Evolutionary conservation across 352 stramenopile species (phyloP).

Genomic region (Pythium periplocum): DNA sequence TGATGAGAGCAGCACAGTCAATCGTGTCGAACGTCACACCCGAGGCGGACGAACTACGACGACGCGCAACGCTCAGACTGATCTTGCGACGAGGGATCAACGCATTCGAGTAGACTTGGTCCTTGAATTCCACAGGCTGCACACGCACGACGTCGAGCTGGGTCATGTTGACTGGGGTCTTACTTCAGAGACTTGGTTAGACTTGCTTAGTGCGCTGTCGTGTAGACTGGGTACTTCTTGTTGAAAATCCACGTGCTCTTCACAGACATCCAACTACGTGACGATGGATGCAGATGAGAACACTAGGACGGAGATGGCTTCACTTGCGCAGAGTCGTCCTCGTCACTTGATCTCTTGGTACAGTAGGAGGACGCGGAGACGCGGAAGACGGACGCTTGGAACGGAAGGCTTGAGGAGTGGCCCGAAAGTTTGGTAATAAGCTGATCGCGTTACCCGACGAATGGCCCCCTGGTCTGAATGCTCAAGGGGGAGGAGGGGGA

Average conservation of each 20-base stretch:
- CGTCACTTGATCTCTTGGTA: slow-evolving; percentile 1
- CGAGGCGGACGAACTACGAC: slow-evolving; percentile 26
- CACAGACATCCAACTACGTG: slow-evolving; percentile 58
- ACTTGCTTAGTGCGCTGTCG: slow-evolving; percentile 52
- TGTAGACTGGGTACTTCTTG: slow-evolving; percentile 81
- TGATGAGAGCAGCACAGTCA: slow-evolving; percentile 54
- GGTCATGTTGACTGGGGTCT: slow-evolving; percentile 26
- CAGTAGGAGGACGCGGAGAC: slow-evolving; percentile 1
- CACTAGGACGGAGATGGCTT: no score
- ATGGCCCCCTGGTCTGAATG: no score
- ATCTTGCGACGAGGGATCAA: slow-evolving; percentile 30
- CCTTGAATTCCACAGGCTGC: slow-evolving; percentile 26
- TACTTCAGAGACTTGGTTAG: neutral
- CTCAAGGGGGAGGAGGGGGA: neutral
- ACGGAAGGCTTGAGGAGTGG: slow-evolving; percentile 15
- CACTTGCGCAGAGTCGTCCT: no score
- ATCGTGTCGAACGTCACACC: slow-evolving; percentile 40
- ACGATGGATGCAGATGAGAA: no score
- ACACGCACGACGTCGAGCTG: slow-evolving; percentile 41
- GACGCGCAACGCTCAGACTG: slow-evolving; percentile 24
- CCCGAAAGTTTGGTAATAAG: slow-evolving; percentile 55
- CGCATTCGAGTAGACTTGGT: slow-evolving; percentile 13
- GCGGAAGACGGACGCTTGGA: slow-evolving; percentile 5
- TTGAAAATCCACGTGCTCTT: slow-evolving; percentile 82
- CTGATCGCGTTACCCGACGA: slow-evolving; percentile 49